Base-by-base conservation (phyloP, 2,329 filamentous ascomycete species). In the Neonectria hederae region DNA sequence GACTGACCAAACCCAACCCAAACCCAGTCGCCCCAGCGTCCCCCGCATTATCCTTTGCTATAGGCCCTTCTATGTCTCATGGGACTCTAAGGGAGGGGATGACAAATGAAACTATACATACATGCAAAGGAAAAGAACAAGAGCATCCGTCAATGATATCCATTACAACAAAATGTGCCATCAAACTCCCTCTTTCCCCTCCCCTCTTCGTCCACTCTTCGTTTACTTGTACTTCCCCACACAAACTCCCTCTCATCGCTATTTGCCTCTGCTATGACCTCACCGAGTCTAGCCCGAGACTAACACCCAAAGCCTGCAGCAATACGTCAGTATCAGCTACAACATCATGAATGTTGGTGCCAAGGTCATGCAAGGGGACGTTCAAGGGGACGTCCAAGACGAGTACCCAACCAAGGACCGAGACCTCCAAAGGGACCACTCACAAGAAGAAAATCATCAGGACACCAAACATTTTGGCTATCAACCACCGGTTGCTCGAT, bases 401-500 rank as follows among this genome's bases (percentile, higher is more conserved):
- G 45, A n/a, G 26, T 11, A 26, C 48, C 35, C n/a, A 30, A 30
- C 21, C 49, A 21, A 19, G 17, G n/a, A 3, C 43, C 13, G 35
- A 6, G 56, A 40, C 40, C 45, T 40, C 13, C n/a, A 17, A 7
- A 6, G 24, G 40, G 5, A 24, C 19, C 51, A 82, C 83, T 82
- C 65, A 87, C 83, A 92, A 82, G 83, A 91, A 93, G 87, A 95
- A 97, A 78, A 97, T 94, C 94, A 97, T 97, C 72, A 98, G 81
- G 54, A 97, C 93, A 65, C 95, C 80, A 78, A 82, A 82, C 87
- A 90, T 90, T 77, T 91, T 92, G 46, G 94, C 94, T 72, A 98
- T 90, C 69, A 99, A 82, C 96, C 95, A 98, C 69, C 96, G 87
- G 82, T 99, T 99, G 67, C 94, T 93, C 61, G 93, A 96, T 28